Percentiles rank a stretch among this genome's conserved stretches.
phyloP scores from a whole-genome alignment of 2,329 filamentous ascomycete species.

The Cercospora citrullina region DNA sequence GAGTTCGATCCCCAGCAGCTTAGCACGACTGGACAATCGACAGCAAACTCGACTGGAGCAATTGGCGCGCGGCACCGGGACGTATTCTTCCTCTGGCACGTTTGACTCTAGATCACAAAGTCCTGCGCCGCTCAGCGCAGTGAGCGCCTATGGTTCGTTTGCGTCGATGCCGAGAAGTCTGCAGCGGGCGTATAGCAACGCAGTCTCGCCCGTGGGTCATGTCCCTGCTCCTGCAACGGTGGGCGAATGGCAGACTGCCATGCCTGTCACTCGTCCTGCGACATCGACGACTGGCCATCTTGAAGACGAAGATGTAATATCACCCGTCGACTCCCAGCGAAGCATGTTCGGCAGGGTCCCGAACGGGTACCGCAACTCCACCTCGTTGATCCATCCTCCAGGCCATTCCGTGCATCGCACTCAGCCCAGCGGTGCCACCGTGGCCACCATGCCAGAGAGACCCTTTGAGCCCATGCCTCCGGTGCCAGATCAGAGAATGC shows the following conservation, averaged over 20 bases:
- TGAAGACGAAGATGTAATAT: conserved; percentile 30
- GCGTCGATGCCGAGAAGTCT: conserved; percentile 32
- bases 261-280: conserved; percentile 23
- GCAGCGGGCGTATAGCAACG: conserved; percentile 38
- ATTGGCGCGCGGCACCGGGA: conserved; percentile 6
- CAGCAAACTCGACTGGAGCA: conserved; percentile 7
- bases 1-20: conserved; percentile 15
- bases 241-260: conserved; percentile 34
- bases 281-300: conserved; percentile 22
- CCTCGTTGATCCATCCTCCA: conserved; percentile 30
- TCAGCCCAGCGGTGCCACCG: conserved; percentile 22
- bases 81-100: conserved; percentile 5
- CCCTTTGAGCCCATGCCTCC: conserved; percentile 11
- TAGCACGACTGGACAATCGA: conserved; percentile 3
- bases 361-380: conserved; percentile 30
- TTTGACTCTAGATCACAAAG: conserved; percentile 12
- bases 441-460: conserved; percentile 13
- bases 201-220: conserved; percentile 27
- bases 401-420: conserved; percentile 26
- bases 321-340: conserved; percentile 15
- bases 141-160: conserved; percentile 22
- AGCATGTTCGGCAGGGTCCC: conserved; percentile 13
- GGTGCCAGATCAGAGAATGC: conserved; percentile 25
- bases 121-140: conserved; percentile 12
- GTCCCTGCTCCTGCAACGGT: conserved; percentile 28